Percentiles rank a stretch among this genome's conserved stretches.
phyloP scores from a whole-genome alignment of 2,329 filamentous ascomycete species.

The Exophiala lecanii-corni region DNA sequence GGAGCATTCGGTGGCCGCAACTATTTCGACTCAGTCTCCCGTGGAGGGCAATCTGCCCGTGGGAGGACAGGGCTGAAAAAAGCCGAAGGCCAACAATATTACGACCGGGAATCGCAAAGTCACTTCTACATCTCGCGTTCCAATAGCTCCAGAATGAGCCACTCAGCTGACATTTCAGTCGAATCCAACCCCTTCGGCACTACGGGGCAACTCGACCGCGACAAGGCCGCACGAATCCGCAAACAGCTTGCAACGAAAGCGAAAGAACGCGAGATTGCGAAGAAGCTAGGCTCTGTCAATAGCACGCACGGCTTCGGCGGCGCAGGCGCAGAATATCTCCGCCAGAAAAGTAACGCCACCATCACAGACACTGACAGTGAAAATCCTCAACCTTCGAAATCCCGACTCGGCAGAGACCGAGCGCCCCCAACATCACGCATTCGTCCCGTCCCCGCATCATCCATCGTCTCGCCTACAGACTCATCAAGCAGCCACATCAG shows the following conservation, averaged over 20 bases:
- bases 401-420: background rate
- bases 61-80: conserved; percentile 19
- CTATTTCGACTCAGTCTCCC: conserved; percentile 35
- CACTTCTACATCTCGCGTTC: conserved; percentile 40
- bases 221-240: conserved; percentile 41
- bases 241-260: conserved; percentile 40
- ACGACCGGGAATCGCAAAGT: conserved; percentile 38
- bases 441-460: background rate
- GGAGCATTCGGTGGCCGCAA: conserved; percentile 32
- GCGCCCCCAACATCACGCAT: background rate
- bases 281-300: conserved; percentile 33
- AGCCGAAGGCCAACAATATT: conserved; percentile 29
- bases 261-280: conserved; percentile 42
- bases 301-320: conserved; percentile 28
- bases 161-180: conserved; percentile 36
- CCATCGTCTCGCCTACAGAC: background rate
- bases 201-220: conserved; percentile 36
- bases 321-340: conserved; percentile 44
- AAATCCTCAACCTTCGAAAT: background rate
- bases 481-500: conserved; percentile 2
- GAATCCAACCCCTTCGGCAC: conserved; percentile 14
- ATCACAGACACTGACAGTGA: background rate
- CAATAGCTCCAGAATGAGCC: conserved; percentile 11
- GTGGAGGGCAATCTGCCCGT: conserved; percentile 32
- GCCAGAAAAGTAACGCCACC: conserved; percentile 24